Evolutionary conservation across 192 early-diverging fungal genomes (phyloP), one percentile per base, ranked within the genome.

Genomic region (Podila epicladia): DNA sequence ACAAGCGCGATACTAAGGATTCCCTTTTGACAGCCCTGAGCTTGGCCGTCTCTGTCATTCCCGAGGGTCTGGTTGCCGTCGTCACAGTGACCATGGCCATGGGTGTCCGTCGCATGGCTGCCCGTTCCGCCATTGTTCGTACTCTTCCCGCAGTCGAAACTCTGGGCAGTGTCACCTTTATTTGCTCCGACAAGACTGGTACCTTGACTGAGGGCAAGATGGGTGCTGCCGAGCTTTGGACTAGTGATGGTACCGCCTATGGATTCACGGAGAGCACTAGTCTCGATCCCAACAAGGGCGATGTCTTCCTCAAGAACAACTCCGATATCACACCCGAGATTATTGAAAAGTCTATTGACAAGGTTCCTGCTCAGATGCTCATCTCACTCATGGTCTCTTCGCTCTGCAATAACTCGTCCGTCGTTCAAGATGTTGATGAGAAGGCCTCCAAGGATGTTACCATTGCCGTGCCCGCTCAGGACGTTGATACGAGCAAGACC

Each of bases 21-120:
- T 95, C 95, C 78, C 73, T 97, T 60, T 90, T 92, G 68, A 87
- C 95, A 62, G 97, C 95, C 41, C 84, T 98, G 72, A 92, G 86
- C 71, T 84, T 99, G 82, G 97, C 95, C 20, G 95, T 99, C 33
- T 95, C 95, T 19, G 96, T 98, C 50, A 97, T 99, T 82, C 97
- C 97, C 20, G 97, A 99, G 88, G 97, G 97, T 83, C 84, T 99
- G 45, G 95, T 99, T 17, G 97, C 96, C 22, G 97, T 99, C n/a
- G 94, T 94, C 15, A 99, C 97, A 1, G 93, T 99, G 15, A 96
- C 97, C 5, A 98, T 99, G 96, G 96, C 97, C 24, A 75, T 99
- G 17, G 97, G 95, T 71, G 97, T 99, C n/a, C 87, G 91, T 29
- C 88, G 96, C 38, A 98, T 99, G 97, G 95, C 97, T 6, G 74